Conservation (phyloP, 192 early-diverging fungal genomes). For the Backusella liffmaniae region DNA sequence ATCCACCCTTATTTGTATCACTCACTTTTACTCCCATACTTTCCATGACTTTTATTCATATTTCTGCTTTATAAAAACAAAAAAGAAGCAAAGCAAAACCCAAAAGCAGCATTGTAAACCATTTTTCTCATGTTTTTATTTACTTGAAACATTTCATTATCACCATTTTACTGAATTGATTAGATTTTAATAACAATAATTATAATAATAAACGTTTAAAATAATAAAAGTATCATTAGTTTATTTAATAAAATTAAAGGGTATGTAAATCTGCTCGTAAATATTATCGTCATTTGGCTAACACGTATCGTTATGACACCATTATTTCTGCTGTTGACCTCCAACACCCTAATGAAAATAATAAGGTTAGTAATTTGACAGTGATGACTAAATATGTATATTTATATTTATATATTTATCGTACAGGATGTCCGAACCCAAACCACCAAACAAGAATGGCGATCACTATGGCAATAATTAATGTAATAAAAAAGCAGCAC, state of each 20-base stretch:
- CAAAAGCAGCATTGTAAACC: neutral
- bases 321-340: neutral
- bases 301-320: neutral
- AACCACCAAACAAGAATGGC: constrained; percentile 47
- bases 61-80: neutral
- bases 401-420: neutral
- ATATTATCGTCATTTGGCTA: neutral
- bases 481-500: constrained; percentile 36
- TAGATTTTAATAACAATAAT: neutral
- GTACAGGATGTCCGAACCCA: constrained; percentile 29
- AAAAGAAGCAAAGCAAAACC: neutral
- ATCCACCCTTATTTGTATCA: neutral
- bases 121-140: neutral
- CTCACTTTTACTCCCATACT: neutral
- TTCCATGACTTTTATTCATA: neutral
- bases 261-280: neutral
- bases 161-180: neutral
- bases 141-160: neutral
- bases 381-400: neutral
- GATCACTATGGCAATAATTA: constrained; percentile 32
- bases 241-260: neutral
- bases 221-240: neutral
- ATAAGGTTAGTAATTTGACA: neutral
- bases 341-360: neutral
- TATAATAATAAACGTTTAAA: neutral